phyloP scores from a whole-genome alignment of 2,329 filamentous ascomycete genomes.

The Talaromyces sp. region DNA sequence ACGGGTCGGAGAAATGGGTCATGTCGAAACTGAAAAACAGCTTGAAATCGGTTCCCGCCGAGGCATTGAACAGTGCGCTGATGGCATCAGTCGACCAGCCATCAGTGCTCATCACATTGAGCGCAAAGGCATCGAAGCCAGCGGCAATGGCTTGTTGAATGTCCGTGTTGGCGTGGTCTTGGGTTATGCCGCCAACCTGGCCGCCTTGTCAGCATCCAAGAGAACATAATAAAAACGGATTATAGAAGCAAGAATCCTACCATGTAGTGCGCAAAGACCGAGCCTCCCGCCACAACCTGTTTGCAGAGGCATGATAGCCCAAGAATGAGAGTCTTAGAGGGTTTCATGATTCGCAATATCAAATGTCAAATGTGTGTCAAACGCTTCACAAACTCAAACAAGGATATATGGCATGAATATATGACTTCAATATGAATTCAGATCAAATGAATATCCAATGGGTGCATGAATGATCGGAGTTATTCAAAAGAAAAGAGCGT shows the following conservation, averaged over 20 bases:
- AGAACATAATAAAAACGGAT: not conserved
- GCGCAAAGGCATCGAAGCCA: slow-evolving; percentile 30
- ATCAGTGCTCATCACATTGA: slow-evolving; percentile 23
- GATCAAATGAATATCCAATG: not conserved
- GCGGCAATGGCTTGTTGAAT: slow-evolving; percentile 19
- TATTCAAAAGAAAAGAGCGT: not conserved
- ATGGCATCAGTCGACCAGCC: slow-evolving; percentile 24
- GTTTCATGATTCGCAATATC: not conserved
- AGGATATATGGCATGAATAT: not conserved
- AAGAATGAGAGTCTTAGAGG: not conserved
- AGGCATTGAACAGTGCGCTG: slow-evolving; percentile 24
- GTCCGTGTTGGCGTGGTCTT: slow-evolving; percentile 14
- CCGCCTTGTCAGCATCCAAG: not conserved
- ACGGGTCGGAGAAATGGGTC: slow-evolving; percentile 18
- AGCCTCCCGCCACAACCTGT: slow-evolving; percentile 1
- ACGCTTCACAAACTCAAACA: not conserved
- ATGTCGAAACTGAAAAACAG: slow-evolving; percentile 37
- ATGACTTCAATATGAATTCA: not conserved
- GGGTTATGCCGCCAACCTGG: slow-evolving; percentile 16
- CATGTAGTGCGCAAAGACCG: slow-evolving; percentile 13
- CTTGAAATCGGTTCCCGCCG: slow-evolving; percentile 23
- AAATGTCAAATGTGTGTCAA: not conserved
- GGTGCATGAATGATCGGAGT: too few relatives aligned
- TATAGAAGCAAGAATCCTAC: not conserved
- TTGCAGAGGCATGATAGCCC: not conserved